phyloP scores from a whole-genome alignment of 2,329 filamentous ascomycete genomes.

The Aspergillus clavatus region DNA sequence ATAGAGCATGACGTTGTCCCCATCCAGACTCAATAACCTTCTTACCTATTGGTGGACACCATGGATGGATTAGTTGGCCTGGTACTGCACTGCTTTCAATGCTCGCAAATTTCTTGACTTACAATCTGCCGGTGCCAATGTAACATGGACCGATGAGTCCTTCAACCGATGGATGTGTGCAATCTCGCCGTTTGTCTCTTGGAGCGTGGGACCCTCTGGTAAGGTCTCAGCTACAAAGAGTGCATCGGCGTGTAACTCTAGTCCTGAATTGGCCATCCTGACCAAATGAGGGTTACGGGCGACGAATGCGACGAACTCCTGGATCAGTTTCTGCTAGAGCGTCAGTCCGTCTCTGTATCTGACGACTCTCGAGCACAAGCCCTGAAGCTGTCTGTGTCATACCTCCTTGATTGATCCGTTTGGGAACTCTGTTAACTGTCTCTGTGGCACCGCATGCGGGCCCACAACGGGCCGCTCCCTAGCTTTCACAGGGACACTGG shows the following conservation, averaged over 20 bases:
- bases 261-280: constrained; percentile 20
- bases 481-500: constrained; percentile 9
- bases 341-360: too few species aligned
- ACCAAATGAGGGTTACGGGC: constrained; percentile 25
- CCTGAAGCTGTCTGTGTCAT: not conserved
- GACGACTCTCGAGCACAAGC: too few species aligned
- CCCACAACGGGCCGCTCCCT: constrained; percentile 21
- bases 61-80: not conserved
- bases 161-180: constrained; percentile 68
- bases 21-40: constrained; percentile 69
- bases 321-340: constrained; percentile 21
- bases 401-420: constrained; percentile 23
- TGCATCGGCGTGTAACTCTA: constrained; percentile 23
- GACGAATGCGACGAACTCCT: constrained; percentile 19
- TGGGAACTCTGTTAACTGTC: constrained; percentile 25
- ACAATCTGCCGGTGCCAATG: constrained; percentile 73
- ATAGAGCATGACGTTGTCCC: constrained; percentile 61
- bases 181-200: constrained; percentile 60
- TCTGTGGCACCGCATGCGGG: constrained; percentile 27
- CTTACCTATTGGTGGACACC: constrained; percentile 33
- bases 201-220: constrained; percentile 14
- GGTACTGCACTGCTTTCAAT: not conserved
- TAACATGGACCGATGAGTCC: constrained; percentile 73
- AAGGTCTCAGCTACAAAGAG: constrained; percentile 24
- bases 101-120: constrained; percentile 7